Evolutionary conservation across 148 eudicot genomes (phyloP).

Genomic region (Vaccinium myrtillus): DNA sequence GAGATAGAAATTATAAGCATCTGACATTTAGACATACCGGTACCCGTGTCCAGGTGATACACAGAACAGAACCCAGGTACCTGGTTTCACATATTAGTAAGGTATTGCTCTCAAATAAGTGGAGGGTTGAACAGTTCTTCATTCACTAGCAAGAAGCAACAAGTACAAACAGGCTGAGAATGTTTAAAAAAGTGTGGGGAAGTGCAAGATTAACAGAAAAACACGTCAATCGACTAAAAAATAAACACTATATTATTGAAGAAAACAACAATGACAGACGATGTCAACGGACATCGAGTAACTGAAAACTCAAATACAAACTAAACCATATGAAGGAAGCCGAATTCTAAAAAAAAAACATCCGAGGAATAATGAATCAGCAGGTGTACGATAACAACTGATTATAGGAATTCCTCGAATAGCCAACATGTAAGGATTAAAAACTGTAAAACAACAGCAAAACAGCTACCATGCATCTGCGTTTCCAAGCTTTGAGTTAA

Average conservation of each 20-base stretch:
- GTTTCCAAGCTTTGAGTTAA: background rate
- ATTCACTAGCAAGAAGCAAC: background rate
- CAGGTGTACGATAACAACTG: background rate
- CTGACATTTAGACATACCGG: background rate
- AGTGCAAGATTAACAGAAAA: background rate
- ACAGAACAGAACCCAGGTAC: background rate
- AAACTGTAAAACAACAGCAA: constrained; percentile 3
- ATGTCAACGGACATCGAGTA: background rate
- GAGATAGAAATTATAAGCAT: background rate
- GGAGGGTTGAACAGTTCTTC: no score
- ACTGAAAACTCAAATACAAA: background rate
- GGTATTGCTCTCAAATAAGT: background rate
- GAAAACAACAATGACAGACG: background rate
- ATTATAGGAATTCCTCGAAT: background rate
- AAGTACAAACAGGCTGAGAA: background rate
- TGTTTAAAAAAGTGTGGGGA: background rate
- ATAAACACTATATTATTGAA: background rate
- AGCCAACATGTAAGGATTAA: background rate
- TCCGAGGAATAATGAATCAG: constrained; percentile 1
- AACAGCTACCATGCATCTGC: background rate
- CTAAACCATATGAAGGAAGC: background rate
- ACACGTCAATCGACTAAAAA: background rate
- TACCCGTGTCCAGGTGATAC: background rate
- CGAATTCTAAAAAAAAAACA: background rate
- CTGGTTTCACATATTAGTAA: background rate